These are phyloP conservation scores for Begonia loranthoides DNA, from an alignment of 306 rosid genomes.

Conservation along the genomic window DNA sequence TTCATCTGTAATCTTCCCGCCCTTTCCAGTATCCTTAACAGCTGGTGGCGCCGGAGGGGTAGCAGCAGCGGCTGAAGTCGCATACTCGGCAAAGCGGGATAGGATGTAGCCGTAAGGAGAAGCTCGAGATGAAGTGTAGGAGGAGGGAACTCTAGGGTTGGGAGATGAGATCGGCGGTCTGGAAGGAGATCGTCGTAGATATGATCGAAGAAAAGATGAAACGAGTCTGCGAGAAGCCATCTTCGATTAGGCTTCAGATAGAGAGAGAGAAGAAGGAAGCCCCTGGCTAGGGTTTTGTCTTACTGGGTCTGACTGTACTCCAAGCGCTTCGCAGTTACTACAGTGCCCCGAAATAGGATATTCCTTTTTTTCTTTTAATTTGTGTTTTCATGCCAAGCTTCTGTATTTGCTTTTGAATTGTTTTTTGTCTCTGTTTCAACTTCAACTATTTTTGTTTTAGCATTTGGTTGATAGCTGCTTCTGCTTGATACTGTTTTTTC, in stretches of 20 bases:
- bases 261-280: neutral
- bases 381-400: too few species aligned
- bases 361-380: too few species aligned
- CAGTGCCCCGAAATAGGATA: too few species aligned
- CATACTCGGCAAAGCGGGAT: conserved; percentile 41
- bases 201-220: conserved; percentile 33
- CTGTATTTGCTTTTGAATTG: too few species aligned
- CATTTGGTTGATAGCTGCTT: too few species aligned
- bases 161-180: conserved; percentile 10
- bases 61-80: conserved; percentile 40
- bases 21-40: conserved; percentile 12
- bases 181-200: conserved; percentile 20
- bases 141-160: conserved; percentile 5
- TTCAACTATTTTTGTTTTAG: too few species aligned
- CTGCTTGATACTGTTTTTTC: too few species aligned
- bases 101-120: conserved; percentile 38
- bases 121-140: conserved; percentile 9
- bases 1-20: conserved; percentile 52
- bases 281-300: neutral
- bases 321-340: too few species aligned
- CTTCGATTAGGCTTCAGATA: conserved; percentile 13
- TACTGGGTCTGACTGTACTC: too few species aligned
- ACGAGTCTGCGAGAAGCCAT: conserved; percentile 38
- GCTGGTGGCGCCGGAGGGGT: conserved; percentile 17
- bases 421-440: too few species aligned